These are phyloP conservation scores for Penicillium palitans DNA, from an alignment of 2,329 filamentous ascomycete genomes.

Conservation along the genomic window DNA sequence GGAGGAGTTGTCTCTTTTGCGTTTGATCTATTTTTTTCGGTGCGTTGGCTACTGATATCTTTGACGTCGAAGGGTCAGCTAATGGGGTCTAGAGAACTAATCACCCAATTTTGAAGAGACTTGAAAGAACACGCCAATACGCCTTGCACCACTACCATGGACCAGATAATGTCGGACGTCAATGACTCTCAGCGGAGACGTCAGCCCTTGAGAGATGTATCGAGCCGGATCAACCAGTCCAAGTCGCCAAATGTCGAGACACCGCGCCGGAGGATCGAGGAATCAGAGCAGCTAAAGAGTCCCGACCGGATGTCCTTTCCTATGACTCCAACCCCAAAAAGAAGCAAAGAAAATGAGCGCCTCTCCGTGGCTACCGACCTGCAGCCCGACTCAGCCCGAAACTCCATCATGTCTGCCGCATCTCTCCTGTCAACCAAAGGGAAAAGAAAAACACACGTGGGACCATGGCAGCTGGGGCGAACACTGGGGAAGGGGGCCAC, in stretches of 20 bases:
- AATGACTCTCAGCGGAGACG: slow-evolving; percentile 21
- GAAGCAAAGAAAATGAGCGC: slow-evolving; percentile 51
- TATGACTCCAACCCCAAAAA: slow-evolving; percentile 29
- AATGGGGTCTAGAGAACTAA: slow-evolving; percentile 2
- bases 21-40: background rate
- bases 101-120: too few species aligned
- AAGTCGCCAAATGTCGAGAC: slow-evolving; percentile 20
- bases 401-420: slow-evolving; percentile 55
- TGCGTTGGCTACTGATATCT: background rate
- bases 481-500: slow-evolving; percentile 89
- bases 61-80: background rate
- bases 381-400: slow-evolving; percentile 51
- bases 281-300: slow-evolving; percentile 20
- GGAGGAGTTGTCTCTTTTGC: background rate
- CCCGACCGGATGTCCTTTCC: slow-evolving; percentile 32
- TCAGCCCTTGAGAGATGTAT: slow-evolving; percentile 24
- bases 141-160: slow-evolving; percentile 1
- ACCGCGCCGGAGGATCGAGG: slow-evolving; percentile 15
- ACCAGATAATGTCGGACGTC: slow-evolving; percentile 20
- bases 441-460: slow-evolving; percentile 72
- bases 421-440: slow-evolving; percentile 57
- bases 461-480: slow-evolving; percentile 89
- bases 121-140: background rate
- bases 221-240: slow-evolving; percentile 22
- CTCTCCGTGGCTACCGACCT: slow-evolving; percentile 54